Evolutionary conservation across 768 basidiomycete species (phyloP).

Genomic region (Russula dissimulans): DNA sequence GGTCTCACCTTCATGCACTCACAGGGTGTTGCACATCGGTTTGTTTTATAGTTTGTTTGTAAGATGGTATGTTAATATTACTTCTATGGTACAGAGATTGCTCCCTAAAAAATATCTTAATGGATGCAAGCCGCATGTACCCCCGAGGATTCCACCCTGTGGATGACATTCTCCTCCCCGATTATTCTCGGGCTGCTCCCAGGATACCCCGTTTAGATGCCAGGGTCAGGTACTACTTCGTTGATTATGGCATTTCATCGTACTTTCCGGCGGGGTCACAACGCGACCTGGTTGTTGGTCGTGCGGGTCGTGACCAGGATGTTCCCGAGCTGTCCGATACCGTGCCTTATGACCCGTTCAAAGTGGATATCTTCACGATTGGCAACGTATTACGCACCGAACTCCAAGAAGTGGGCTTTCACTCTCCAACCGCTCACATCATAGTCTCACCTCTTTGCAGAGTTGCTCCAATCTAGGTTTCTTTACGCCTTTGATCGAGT

Average conservation of each 20-base stretch:
- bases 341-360: constrained; percentile 18
- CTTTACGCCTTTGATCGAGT: background rate
- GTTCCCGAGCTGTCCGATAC: constrained; percentile 12
- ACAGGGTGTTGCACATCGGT: constrained; percentile 14
- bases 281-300: background rate
- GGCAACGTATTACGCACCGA: background rate
- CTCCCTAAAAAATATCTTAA: background rate
- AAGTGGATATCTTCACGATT: constrained; percentile 16
- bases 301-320: constrained; percentile 4
- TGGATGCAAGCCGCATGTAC: constrained; percentile 10
- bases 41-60: background rate
- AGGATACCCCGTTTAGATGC: background rate
- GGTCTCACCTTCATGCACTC: constrained; percentile 16
- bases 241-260: constrained; percentile 13
- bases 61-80: background rate
- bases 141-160: constrained; percentile 15
- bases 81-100: background rate
- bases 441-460: background rate
- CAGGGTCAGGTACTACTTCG: constrained; percentile 11
- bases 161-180: background rate
- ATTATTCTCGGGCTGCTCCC: background rate
- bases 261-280: background rate
- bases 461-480: background rate
- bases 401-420: background rate
- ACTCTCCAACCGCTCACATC: background rate